A percentile compares a stretch with the other conserved stretches of the same genome.
phyloP scores from a whole-genome alignment of 1,284 basidiomycete genomes.

The Hemileia vastatrix region DNA sequence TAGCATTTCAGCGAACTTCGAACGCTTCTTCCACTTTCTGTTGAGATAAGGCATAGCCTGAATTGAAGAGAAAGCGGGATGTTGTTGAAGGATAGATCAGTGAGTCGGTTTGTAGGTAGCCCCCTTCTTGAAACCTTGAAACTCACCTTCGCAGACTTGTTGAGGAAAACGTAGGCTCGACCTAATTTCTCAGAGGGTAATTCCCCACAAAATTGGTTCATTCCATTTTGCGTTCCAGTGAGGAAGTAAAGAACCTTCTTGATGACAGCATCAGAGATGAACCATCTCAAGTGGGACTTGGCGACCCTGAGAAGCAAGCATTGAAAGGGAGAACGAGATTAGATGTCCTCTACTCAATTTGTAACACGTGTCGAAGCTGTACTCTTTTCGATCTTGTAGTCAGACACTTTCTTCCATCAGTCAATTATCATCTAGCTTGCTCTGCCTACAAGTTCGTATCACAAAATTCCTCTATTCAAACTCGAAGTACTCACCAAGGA shows the following conservation, averaged over 20 bases:
- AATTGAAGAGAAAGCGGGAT: constrained; percentile 40
- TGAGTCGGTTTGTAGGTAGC: too few relatives aligned
- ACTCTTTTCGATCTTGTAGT: too few relatives aligned
- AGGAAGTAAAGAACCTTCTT: constrained; percentile 56
- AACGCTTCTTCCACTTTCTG: constrained; percentile 52
- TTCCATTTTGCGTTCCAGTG: constrained; percentile 56
- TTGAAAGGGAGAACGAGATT: neutral
- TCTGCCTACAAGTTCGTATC: too few relatives aligned
- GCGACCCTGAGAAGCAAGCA: constrained; percentile 53
- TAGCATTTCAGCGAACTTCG: constrained; percentile 30
- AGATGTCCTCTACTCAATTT: too few relatives aligned
- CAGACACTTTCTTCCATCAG: too few relatives aligned
- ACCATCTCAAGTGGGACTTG: constrained; percentile 55
- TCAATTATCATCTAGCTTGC: too few relatives aligned
- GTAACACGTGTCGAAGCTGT: too few relatives aligned
- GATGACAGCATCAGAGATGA: constrained; percentile 57
- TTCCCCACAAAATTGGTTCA: constrained; percentile 60
- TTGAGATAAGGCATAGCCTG: constrained; percentile 59
- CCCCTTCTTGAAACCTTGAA: too few relatives aligned
- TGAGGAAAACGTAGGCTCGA: constrained; percentile 50
- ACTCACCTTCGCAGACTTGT: constrained; percentile 42
- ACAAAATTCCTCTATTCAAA: neutral
- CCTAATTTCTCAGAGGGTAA: constrained; percentile 55
- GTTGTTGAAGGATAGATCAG: neutral
- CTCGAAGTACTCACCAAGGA: constrained; percentile 4